A percentile compares a stretch with the other conserved stretches of the same genome.
phyloP scores from a whole-genome alignment of 2,329 filamentous ascomycete genomes.

The Calonectria fujianensis region DNA sequence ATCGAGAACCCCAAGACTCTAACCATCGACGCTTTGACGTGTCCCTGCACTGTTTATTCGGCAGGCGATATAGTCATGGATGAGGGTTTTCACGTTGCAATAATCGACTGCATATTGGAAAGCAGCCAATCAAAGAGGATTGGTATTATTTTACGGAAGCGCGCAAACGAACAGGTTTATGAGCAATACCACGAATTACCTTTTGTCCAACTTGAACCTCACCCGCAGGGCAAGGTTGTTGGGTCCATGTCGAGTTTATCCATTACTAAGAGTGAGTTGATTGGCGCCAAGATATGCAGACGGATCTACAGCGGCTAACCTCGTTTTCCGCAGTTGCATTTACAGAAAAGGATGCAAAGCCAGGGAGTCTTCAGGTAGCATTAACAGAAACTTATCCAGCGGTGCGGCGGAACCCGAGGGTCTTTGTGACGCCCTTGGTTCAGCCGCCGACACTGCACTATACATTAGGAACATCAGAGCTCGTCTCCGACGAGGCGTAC shows the following conservation, averaged over 20 bases:
- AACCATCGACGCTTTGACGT: slow-evolving; percentile 30
- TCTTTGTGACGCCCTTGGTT: slow-evolving; percentile 37
- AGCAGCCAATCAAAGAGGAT: slow-evolving; percentile 30
- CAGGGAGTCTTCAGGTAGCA: slow-evolving; percentile 35
- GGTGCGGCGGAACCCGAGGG: slow-evolving; percentile 26
- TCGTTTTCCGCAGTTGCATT: slow-evolving; percentile 32
- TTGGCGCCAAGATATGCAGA: not conserved
- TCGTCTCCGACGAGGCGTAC: slow-evolving; percentile 36
- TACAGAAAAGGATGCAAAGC: slow-evolving; percentile 31
- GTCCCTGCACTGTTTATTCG: slow-evolving; percentile 37
- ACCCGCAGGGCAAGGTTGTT: slow-evolving; percentile 34
- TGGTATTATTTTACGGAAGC: slow-evolving; percentile 33
- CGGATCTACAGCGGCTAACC: slow-evolving; percentile 8
- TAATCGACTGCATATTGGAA: slow-evolving; percentile 37
- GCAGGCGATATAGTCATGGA: slow-evolving; percentile 32
- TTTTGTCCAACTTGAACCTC: slow-evolving; percentile 36
- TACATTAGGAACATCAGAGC: slow-evolving; percentile 37
- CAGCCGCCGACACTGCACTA: slow-evolving; percentile 40
- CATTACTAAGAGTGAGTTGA: slow-evolving; percentile 30
- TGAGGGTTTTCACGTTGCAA: slow-evolving; percentile 36
- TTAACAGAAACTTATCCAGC: slow-evolving; percentile 38
- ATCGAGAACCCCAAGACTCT: slow-evolving; percentile 32
- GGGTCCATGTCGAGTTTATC: slow-evolving; percentile 36
- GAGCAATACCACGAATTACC: slow-evolving; percentile 38
- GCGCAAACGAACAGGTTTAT: slow-evolving; percentile 27